These are phyloP conservation scores for Pseudognaphalium luteoalbum DNA, from an alignment of 129 eudicot species.

Conservation along the genomic window DNA sequence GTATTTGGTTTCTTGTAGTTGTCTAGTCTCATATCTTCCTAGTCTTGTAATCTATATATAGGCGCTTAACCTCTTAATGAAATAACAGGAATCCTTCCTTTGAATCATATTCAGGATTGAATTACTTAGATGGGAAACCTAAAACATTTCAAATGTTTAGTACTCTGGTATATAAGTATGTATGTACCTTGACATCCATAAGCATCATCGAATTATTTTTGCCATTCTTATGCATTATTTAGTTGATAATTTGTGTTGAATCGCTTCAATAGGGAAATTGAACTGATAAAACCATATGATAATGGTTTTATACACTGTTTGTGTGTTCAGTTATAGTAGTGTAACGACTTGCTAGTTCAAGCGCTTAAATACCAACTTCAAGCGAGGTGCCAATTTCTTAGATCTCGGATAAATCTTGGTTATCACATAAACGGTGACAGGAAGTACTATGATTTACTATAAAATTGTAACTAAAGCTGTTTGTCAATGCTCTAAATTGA, in stretches of 20 bases:
- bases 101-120: not conserved
- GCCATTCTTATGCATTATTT: not conserved
- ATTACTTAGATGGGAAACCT: not conserved
- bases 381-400: not conserved
- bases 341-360: not conserved
- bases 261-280: not conserved
- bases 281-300: not conserved
- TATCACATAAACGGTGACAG: not conserved
- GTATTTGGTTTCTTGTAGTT: not conserved
- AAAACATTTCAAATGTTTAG: not conserved
- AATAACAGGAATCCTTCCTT: not conserved
- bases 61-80: not conserved
- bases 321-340: not conserved
- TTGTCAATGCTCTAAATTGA: not conserved
- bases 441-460: not conserved
- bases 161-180: not conserved
- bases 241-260: not conserved
- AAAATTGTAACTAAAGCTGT: not conserved
- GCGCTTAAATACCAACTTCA: not conserved
- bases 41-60: not conserved
- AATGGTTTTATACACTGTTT: not conserved
- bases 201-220: not conserved
- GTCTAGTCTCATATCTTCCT: not conserved
- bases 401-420: not conserved
- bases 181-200: not conserved